Conservation (phyloP, 1,284 basidiomycete species). For the Moesziomyces sp. region DNA sequence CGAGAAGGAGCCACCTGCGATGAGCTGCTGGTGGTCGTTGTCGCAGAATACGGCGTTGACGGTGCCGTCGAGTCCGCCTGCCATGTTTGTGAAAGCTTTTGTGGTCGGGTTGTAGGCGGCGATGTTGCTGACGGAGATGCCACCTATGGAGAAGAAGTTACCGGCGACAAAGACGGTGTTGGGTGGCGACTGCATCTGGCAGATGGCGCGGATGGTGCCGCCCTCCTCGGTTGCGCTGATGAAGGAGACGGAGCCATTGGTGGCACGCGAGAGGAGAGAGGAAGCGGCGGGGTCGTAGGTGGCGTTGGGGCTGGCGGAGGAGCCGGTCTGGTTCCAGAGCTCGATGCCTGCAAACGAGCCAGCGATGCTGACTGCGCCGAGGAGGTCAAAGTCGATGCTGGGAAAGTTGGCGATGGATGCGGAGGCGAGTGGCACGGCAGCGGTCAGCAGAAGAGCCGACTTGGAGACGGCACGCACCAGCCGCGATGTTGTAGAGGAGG, state of each 20-base stretch:
- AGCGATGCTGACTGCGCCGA: constrained; percentile 59
- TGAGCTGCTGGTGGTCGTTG: constrained; percentile 76
- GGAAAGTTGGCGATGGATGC: constrained; percentile 49
- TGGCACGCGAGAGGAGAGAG: constrained; percentile 56
- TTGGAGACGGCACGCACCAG: constrained; percentile 17
- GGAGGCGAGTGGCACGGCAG: constrained; percentile 15
- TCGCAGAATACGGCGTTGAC: constrained; percentile 87
- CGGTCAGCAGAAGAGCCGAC: constrained; percentile 33
- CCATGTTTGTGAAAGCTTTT: constrained; percentile 37
- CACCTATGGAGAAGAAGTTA: constrained; percentile 63
- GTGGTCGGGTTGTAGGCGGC: constrained; percentile 53
- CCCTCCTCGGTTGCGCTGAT: constrained; percentile 63
- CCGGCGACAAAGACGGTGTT: constrained; percentile 66
- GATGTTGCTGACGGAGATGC: constrained; percentile 54
- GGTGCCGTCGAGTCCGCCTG: constrained; percentile 72
- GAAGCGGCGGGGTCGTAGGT: constrained; percentile 52
- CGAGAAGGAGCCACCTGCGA: constrained; percentile 84
- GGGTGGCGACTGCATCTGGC: constrained; percentile 50
- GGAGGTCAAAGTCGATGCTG: constrained; percentile 61
- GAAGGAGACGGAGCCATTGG: constrained; percentile 58
- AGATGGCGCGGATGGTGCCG: constrained; percentile 66
- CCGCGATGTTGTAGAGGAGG: constrained; percentile 3
- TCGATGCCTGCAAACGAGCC: constrained; percentile 60
- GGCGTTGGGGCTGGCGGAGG: constrained; percentile 41
- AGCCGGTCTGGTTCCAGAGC: constrained; percentile 51